Evolutionary conservation across 257 asterid genomes (phyloP).

Genomic region (Nicotiana noctiflora): DNA sequence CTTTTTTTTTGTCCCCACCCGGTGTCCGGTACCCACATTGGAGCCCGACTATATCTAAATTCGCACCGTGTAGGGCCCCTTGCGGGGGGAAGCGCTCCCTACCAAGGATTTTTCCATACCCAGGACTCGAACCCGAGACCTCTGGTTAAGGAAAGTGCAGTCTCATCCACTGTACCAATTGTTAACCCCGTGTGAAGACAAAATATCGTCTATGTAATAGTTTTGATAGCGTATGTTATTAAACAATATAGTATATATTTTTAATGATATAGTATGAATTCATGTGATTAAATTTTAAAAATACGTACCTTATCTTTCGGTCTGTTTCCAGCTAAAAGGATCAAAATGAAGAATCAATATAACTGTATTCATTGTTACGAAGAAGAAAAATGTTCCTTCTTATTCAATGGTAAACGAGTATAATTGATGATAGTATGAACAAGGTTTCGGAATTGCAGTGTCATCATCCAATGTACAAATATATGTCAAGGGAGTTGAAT

Average conservation of each 20-base stretch:
- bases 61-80: too few relatives aligned
- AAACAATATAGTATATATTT: neutral
- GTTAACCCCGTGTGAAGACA: constrained; percentile 2
- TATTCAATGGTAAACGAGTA: neutral
- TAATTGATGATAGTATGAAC: neutral
- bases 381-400: neutral
- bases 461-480: neutral
- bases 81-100: too few relatives aligned
- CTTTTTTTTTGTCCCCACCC: too few relatives aligned
- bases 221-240: neutral
- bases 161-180: too few relatives aligned
- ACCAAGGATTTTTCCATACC: too few relatives aligned
- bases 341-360: neutral
- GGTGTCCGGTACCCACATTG: too few relatives aligned
- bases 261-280: neutral
- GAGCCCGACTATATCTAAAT: too few relatives aligned
- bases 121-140: too few relatives aligned
- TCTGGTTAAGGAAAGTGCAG: too few relatives aligned
- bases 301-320: neutral
- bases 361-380: neutral
- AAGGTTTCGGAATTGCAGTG: neutral
- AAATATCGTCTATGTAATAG: neutral
- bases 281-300: neutral
- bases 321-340: neutral
- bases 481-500: neutral